Conservation (phyloP, 257 asterid species). For the Lavandula angustifolia region DNA sequence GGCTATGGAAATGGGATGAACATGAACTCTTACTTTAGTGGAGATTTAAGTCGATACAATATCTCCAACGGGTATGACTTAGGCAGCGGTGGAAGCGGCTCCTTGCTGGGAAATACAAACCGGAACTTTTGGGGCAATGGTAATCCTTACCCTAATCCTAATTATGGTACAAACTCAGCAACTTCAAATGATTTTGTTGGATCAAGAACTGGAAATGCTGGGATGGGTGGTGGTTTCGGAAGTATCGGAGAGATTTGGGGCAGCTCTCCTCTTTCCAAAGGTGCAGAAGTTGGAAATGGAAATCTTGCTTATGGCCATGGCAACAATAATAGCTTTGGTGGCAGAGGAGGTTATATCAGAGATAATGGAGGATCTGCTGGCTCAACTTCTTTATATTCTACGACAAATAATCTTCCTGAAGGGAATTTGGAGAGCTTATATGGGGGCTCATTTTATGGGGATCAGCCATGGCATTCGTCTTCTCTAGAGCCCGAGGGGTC, state of each 20-base stretch:
- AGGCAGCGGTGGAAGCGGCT: constrained; percentile 51
- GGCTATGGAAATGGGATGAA: constrained; percentile 56
- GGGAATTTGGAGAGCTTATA: constrained; percentile 46
- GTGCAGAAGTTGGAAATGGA: constrained; percentile 41
- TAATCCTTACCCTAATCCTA: constrained; percentile 34
- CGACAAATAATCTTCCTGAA: constrained; percentile 41
- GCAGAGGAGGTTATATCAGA: constrained; percentile 45
- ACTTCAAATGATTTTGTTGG: constrained; percentile 44
- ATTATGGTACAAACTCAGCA: constrained; percentile 38
- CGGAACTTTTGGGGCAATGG: constrained; percentile 60
- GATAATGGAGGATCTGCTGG: constrained; percentile 41
- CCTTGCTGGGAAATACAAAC: constrained; percentile 41
- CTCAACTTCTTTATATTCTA: constrained; percentile 38
- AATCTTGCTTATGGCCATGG: constrained; percentile 41
- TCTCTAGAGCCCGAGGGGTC: constrained; percentile 54
- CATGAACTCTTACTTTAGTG: constrained; percentile 47
- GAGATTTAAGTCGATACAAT: constrained; percentile 45
- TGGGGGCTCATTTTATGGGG: constrained; percentile 46
- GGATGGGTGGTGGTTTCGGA: constrained; percentile 49
- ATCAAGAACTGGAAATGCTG: constrained; percentile 46
- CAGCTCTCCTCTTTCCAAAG: constrained; percentile 48
- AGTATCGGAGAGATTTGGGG: constrained; percentile 70
- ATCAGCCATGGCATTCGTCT: constrained; percentile 54
- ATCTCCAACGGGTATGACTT: constrained; percentile 44
- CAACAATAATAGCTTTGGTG: constrained; percentile 39